Evolutionary conservation across 345 rosid genomes (phyloP).

Genomic region (Eutrema japonicum): DNA sequence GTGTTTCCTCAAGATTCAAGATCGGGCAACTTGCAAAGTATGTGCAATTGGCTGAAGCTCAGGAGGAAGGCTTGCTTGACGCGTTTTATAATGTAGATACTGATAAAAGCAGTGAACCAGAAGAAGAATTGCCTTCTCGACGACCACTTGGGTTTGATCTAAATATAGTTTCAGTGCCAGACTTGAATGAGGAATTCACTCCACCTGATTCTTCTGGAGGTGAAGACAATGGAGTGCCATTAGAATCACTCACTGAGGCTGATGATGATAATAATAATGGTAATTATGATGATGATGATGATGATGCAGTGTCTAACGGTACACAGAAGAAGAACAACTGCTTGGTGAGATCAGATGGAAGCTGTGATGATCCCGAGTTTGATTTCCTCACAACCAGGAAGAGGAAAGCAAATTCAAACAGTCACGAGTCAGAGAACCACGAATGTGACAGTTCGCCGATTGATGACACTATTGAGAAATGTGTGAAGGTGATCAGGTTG

Average conservation of each 20-base stretch:
- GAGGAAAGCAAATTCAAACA: conserved; percentile 60
- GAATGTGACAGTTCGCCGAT: conserved; percentile 85
- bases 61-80: conserved; percentile 70
- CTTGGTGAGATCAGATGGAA: conserved; percentile 65
- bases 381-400: conserved; percentile 64
- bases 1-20: conserved; percentile 58
- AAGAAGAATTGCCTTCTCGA: conserved; percentile 50
- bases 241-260: conserved; percentile 64
- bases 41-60: conserved; percentile 70
- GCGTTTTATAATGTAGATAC: conserved; percentile 64
- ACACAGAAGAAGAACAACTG: conserved; percentile 56
- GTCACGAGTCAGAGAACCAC: conserved; percentile 64
- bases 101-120: conserved; percentile 61
- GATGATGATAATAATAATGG: conserved; percentile 2
- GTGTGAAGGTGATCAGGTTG: conserved; percentile 80
- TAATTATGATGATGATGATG: conserved; percentile 45
- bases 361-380: conserved; percentile 59
- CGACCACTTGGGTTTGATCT: conserved; percentile 70
- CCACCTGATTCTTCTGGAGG: conserved; percentile 82
- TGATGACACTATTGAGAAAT: conserved; percentile 82
- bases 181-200: conserved; percentile 85
- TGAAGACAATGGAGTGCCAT: conserved; percentile 76
- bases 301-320: conserved; percentile 77
- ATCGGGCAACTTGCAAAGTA: conserved; percentile 76
- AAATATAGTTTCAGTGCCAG: conserved; percentile 84